Conservation (phyloP, 148 eudicot genomes). For the Vaccinium vitisidaea region DNA sequence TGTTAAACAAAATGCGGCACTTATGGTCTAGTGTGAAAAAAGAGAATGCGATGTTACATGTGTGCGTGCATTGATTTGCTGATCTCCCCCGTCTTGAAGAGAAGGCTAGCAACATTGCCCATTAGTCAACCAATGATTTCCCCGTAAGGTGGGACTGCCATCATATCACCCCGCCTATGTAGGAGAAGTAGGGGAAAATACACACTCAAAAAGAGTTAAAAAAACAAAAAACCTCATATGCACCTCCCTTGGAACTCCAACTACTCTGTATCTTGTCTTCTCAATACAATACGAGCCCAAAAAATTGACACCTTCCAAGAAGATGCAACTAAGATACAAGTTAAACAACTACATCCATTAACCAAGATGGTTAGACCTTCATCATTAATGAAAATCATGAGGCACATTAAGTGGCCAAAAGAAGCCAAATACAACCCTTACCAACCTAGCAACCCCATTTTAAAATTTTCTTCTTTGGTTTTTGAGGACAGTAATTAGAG, state of each 20-base stretch:
- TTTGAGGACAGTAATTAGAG: neutral
- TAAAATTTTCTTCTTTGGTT: neutral
- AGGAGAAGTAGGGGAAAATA: neutral
- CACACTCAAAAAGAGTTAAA: neutral
- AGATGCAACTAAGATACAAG: neutral
- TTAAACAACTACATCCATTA: neutral
- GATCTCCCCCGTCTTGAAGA: slow-evolving; percentile 3
- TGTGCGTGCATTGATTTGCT: neutral
- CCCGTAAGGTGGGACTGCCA: neutral
- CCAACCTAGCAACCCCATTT: neutral
- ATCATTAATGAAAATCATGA: neutral
- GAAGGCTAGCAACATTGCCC: neutral
- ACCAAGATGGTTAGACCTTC: neutral
- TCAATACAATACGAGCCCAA: neutral
- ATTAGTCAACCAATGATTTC: neutral
- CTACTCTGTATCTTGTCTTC: neutral
- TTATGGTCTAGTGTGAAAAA: neutral
- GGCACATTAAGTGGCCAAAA: slow-evolving; percentile 3
- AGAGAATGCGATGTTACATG: neutral
- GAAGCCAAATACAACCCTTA: neutral
- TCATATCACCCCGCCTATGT: neutral
- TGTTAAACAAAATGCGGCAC: slow-evolving; percentile 25
- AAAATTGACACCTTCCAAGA: neutral
- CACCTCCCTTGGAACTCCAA: neutral
- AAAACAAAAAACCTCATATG: neutral